A percentile compares a stretch with the other conserved stretches of the same genome.
Conservation (phyloP, 306 rosid species). For the Medicago lupulina region DNA sequence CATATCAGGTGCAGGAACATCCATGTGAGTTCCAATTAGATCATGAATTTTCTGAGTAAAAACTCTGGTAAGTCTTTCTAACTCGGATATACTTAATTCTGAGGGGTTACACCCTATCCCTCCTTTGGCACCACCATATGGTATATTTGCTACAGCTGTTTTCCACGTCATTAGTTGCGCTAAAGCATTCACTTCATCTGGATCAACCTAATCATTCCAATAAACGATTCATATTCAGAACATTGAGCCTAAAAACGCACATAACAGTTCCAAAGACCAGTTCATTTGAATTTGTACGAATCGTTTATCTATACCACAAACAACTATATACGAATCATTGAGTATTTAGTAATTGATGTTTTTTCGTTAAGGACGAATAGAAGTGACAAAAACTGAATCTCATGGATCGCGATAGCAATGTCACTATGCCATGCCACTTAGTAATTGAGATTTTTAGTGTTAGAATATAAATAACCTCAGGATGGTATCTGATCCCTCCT, state of each 20-base stretch:
- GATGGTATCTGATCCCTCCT: conserved; percentile 99
- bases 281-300: no score
- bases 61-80: conserved; percentile 87
- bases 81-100: conserved; percentile 73
- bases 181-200: conserved; percentile 97
- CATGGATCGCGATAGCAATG: neutral
- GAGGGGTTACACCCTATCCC: conserved; percentile 92
- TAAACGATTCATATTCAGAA: conserved; percentile 24
- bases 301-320: no score
- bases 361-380: neutral
- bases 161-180: conserved; percentile 99
- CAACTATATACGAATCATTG: no score
- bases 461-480: conserved; percentile 65
- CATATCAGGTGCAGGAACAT: conserved; percentile 99
- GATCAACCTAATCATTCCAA: conserved; percentile 75
- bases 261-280: no score
- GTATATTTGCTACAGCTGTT: conserved; percentile 96
- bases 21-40: conserved; percentile 79
- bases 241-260: neutral
- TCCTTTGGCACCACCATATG: conserved; percentile 98
- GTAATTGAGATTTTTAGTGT: neutral
- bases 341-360: no score
- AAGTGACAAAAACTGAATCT: neutral
- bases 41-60: conserved; percentile 98
- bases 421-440: neutral